These are phyloP conservation scores for Paulownia fortunei DNA, from an alignment of 257 asterid species.

Conservation along the genomic window DNA sequence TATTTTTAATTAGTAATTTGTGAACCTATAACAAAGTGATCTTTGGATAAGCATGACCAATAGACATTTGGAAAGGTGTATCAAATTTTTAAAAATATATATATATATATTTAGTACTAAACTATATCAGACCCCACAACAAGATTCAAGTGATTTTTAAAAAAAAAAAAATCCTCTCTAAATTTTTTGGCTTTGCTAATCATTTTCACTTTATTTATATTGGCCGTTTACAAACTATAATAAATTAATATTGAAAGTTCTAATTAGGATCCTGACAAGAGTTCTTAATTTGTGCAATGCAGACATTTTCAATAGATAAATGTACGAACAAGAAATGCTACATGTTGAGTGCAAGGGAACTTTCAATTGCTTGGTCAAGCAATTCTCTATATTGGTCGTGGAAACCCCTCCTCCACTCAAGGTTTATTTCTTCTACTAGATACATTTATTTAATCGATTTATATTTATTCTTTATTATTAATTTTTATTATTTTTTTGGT, in stretches of 20 bases:
- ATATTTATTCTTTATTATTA: background rate
- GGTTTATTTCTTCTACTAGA: conserved; percentile 33
- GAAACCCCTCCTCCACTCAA: conserved; percentile 56
- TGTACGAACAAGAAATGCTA: conserved; percentile 55
- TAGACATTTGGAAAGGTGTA: too few species aligned
- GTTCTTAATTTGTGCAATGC: conserved; percentile 22
- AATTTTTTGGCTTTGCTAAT: too few species aligned
- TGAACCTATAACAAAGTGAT: too few species aligned
- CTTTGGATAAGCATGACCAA: too few species aligned
- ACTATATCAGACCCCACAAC: too few species aligned
- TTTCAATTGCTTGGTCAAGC: conserved; percentile 65
- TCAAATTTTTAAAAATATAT: too few species aligned
- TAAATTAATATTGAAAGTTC: too few species aligned
- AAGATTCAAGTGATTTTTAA: too few species aligned
- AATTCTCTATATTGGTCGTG: conserved; percentile 73
- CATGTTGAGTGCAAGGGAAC: conserved; percentile 75
- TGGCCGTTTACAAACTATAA: too few species aligned
- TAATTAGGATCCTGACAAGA: background rate
- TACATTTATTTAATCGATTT: background rate
- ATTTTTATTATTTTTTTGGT: background rate
- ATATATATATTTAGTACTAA: too few species aligned
- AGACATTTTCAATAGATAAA: conserved; percentile 68
- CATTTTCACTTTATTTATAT: background rate
- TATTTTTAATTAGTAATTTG: too few species aligned
- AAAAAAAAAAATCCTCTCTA: background rate